These are phyloP conservation scores for Berkeleyomyces basicola DNA, from an alignment of 2,329 filamentous ascomycete species.

Conservation along the genomic window DNA sequence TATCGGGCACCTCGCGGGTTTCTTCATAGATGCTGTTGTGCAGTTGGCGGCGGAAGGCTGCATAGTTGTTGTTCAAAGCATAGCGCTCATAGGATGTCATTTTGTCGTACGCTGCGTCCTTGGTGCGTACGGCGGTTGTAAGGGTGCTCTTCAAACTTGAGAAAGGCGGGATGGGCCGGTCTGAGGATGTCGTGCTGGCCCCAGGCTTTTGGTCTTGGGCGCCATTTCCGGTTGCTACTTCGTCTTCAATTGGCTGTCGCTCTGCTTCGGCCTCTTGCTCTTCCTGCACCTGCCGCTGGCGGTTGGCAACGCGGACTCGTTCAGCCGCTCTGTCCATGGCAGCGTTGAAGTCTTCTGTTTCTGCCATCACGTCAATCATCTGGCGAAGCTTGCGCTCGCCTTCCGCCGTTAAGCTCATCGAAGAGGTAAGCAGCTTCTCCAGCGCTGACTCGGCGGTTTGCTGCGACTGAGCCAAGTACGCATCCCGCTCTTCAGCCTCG, in stretches of 20 bases:
- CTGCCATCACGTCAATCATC: slow-evolving; percentile 32
- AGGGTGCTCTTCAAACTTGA: neutral
- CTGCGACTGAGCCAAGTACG: neutral
- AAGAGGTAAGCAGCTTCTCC: slow-evolving; percentile 1
- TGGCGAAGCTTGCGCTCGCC: slow-evolving; percentile 31
- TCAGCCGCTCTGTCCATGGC: slow-evolving; percentile 24
- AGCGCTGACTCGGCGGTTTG: slow-evolving; percentile 1
- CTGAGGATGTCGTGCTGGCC: neutral
- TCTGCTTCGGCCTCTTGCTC: neutral
- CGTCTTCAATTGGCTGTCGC: neutral
- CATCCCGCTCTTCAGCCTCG: neutral
- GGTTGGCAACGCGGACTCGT: slow-evolving; percentile 15
- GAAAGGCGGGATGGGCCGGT: neutral
- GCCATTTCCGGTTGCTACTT: neutral
- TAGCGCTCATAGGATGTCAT: slow-evolving; percentile 30
- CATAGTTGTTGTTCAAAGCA: slow-evolving; percentile 40
- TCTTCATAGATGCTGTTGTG: slow-evolving; percentile 35
- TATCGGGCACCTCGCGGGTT: slow-evolving; percentile 35
- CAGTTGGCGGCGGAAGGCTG: slow-evolving; percentile 40
- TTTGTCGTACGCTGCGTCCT: slow-evolving; percentile 19
- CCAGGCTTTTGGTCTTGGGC: neutral
- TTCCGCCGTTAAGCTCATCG: neutral
- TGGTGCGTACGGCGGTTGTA: neutral
- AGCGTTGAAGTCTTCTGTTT: slow-evolving; percentile 31
- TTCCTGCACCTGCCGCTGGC: slow-evolving; percentile 12